Evolutionary conservation across 2,329 filamentous ascomycete genomes (phyloP).

Genomic region (Aspergillus luchuensis): DNA sequence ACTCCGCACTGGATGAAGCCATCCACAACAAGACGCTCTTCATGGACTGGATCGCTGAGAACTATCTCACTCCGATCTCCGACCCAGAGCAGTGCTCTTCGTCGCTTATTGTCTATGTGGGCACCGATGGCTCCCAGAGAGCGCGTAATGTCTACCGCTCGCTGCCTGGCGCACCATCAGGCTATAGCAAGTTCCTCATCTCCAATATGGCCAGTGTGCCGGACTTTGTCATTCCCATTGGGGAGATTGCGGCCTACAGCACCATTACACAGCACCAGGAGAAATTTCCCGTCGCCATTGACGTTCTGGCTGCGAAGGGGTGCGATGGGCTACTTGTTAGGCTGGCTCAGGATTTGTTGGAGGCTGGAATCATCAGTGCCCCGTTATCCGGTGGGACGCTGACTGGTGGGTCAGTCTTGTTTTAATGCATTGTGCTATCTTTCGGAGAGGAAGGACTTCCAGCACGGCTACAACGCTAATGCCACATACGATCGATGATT

Average conservation of each 20-base stretch:
- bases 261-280: slow-evolving; percentile 49
- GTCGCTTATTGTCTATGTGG: slow-evolving; percentile 52
- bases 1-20: slow-evolving; percentile 46
- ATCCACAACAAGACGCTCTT: slow-evolving; percentile 55
- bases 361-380: slow-evolving; percentile 44
- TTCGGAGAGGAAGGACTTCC: no score
- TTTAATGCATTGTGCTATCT: background rate
- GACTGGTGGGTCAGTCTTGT: background rate
- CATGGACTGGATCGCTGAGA: slow-evolving; percentile 40
- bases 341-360: slow-evolving; percentile 55
- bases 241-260: slow-evolving; percentile 38
- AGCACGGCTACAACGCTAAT: no score
- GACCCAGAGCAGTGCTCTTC: slow-evolving; percentile 7
- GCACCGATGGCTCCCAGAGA: slow-evolving; percentile 41
- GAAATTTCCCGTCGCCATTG: slow-evolving; percentile 59
- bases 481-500: background rate
- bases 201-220: slow-evolving; percentile 39
- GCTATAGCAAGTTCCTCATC: slow-evolving; percentile 46
- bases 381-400: slow-evolving; percentile 2
- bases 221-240: slow-evolving; percentile 48
- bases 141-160: slow-evolving; percentile 50
- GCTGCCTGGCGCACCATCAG: slow-evolving; percentile 50
- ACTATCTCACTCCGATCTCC: slow-evolving; percentile 23
- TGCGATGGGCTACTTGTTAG: slow-evolving; percentile 63
- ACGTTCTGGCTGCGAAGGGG: slow-evolving; percentile 60